phyloP scores from a whole-genome alignment of 208 protist species.

The Leishmania martiniquensis region DNA sequence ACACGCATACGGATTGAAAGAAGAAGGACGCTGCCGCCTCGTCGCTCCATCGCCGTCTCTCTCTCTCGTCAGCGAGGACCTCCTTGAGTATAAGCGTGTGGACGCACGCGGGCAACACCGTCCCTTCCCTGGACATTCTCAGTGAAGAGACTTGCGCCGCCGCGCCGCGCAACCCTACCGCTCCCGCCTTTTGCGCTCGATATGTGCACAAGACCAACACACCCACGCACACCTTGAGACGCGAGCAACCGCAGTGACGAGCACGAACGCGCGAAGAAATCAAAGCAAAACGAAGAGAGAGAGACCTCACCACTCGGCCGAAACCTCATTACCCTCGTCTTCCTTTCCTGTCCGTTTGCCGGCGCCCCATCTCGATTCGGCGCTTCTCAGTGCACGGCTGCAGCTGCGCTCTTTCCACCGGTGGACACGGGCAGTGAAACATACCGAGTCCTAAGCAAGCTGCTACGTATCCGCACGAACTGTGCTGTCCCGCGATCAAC shows the following conservation, averaged over 20 bases:
- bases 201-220: not conserved
- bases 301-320: no score
- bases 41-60: not conserved
- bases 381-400: no score
- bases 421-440: no score
- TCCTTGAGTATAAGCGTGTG: not conserved
- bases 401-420: no score
- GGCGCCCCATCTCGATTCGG: no score
- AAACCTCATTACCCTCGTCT: no score
- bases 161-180: not conserved
- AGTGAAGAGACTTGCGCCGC: not conserved
- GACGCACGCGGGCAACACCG: not conserved
- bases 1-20: not conserved
- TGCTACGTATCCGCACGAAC: no score
- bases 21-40: not conserved
- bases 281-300: not conserved
- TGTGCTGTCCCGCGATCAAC: no score
- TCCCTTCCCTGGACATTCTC: not conserved
- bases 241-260: not conserved
- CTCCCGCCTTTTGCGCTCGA: not conserved
- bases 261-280: not conserved
- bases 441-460: no score
- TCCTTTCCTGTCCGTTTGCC: no score
- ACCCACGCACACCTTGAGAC: slow-evolving; percentile 6
- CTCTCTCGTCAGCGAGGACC: not conserved